Evolutionary conservation across 1,139 yeast genomes (phyloP), one percentile per base, ranked within the genome.

Genomic region (Kazachstania sp.): DNA sequence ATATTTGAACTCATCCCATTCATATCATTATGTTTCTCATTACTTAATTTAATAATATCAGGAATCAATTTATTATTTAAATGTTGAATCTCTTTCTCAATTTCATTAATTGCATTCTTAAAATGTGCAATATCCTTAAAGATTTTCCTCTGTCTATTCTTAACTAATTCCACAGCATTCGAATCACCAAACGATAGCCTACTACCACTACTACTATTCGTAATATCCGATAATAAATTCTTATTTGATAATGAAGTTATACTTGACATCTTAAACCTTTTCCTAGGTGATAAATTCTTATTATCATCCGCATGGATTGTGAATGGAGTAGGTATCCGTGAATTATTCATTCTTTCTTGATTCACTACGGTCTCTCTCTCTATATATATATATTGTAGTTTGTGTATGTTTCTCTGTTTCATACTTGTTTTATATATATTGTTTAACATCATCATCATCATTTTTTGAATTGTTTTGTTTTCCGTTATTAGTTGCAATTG

Each of bases 121-220:
- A 59, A 54, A 37, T 55, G 56, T 23, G 54, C 47, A 5, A 60
- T 60, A 45, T 60, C 65, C 41, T 53, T 52, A 41, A 60, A 44
- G 1, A 58, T 54, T 44, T 60, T 61, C 26, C 65, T 49, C 46
- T 58, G 60, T 35, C 50, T 36, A 20, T 36, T 43, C 39, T 53
- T 53, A 16, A 52, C 52, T 30, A 48, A 34, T 39, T 53, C 56
- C 18, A 53, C 50, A 7, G 52, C 45, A 12, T 42, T 37, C 23
- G 44, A 44, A 37, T 53, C 51, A 2, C 53, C 54, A 40, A 45
- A 51, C 4, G 54, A 43, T 16, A 51, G 26, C 23, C 43, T 45
- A n/a, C 15, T n/a, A n/a, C n/a, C n/a, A n/a, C n/a, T n/a, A n/a
- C n/a, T 43, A 11, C 20, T 13, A 41, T 51, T 51, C 1, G 54